Base-by-base conservation (phyloP, 257 asterid genomes). In the Nicotiana undulata region DNA sequence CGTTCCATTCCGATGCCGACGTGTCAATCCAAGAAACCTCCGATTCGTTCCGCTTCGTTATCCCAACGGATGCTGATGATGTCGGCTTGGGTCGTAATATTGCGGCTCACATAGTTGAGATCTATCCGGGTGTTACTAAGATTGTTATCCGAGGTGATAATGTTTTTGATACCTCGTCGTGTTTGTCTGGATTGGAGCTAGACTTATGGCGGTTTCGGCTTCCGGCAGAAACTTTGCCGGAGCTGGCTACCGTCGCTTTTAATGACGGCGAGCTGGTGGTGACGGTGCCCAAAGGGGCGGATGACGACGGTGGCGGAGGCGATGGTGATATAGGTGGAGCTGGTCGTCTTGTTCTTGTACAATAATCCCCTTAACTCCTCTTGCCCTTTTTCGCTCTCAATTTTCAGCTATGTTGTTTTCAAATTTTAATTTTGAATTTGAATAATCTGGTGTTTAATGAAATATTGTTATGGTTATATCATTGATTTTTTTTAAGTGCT, bases 121-220 rank as follows among this genome's bases (percentile, higher is more conserved):
- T 92, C 96, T 87, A 85, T 78, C 98, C 96, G 4, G 97, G 97
- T 31, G 90, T 93, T 17, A 90, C 92, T 9, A 93, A 93, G 92
- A 85, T 92, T 76, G 88, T 93, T 63, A 76, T 93, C 6, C 83
- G 88, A 74, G 93, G 88, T 32, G 84, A 79, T 72, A 87, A 84
- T 75, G 88, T 75, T 65, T 84, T 74, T 20, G 93, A 83, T 61
- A 40, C 49, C 9, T 40, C 49, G 49, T 59, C 85, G 7, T 82
- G 83, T 32, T 90, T 90, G 22, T 87, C 85, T 26, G 97, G 87
- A 3, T 81, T 93, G 75, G 98, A 87, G 87, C 89, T 92, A 63
- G 93, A 91, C 77, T 28, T 91, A 84, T 93, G 97, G 98, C 90
- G 98, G 87, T 91, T 92, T 51, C 90, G 98, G 66, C 92, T 93